phyloP scores from a whole-genome alignment of 2,329 filamentous ascomycete genomes.

The Aspergillus niger region DNA sequence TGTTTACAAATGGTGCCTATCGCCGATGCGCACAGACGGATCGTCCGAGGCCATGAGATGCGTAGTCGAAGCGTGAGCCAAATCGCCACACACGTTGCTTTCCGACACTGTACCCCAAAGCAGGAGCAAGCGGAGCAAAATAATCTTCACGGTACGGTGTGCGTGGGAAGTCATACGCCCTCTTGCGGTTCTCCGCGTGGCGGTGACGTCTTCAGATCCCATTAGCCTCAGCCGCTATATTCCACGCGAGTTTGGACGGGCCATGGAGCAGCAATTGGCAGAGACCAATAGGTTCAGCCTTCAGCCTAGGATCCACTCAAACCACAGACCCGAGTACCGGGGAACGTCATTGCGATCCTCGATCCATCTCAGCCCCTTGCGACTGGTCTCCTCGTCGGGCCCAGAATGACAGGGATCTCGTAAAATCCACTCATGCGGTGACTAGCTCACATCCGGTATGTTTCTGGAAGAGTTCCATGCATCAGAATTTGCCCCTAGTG shows the following conservation, averaged over 20 bases:
- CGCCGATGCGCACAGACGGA: not conserved
- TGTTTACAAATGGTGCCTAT: not conserved
- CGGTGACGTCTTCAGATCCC: not conserved
- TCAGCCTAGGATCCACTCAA: not conserved
- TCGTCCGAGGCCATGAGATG: not conserved
- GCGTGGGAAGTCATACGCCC: not conserved
- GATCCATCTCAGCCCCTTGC: not conserved
- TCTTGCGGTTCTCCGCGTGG: not conserved
- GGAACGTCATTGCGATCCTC: conserved; percentile 1
- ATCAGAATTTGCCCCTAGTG: conserved; percentile 6
- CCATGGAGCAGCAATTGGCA: not conserved
- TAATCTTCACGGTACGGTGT: not conserved
- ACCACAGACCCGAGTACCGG: not conserved
- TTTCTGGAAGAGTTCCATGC: conserved; percentile 6
- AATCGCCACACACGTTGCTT: not conserved
- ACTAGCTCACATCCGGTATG: conserved; percentile 1
- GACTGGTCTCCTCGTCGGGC: not conserved
- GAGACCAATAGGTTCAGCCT: not conserved
- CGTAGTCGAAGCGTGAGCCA: not conserved
- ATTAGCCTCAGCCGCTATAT: not conserved
- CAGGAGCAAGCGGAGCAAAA: not conserved
- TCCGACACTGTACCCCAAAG: not conserved
- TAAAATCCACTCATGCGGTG: not conserved
- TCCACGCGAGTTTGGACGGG: not conserved
- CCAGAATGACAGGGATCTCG: not conserved